Percentiles rank a stretch among this genome's conserved stretches.
Evolutionary conservation across 441 rosid species (phyloP).

Genomic region (Populus tomentosa): DNA sequence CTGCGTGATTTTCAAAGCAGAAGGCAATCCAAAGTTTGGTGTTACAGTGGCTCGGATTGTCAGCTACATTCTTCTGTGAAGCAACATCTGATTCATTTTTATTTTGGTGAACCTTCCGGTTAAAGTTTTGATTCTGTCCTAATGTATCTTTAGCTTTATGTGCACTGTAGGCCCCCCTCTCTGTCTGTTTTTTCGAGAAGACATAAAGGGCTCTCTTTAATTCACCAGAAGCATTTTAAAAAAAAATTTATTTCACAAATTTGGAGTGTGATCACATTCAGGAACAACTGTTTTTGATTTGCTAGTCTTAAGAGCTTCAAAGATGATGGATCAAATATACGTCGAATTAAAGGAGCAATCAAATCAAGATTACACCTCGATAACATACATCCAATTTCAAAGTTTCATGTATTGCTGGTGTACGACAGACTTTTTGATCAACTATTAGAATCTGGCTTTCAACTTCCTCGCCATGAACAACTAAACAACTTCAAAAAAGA

Average conservation of each 20-base stretch:
- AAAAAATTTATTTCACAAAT: not conserved
- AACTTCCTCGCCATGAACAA: not conserved
- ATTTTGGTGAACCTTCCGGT: not conserved
- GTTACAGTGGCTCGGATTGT: not conserved
- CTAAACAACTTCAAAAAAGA: slow-evolving; percentile 22
- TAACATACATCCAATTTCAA: not conserved
- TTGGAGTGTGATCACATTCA: not conserved
- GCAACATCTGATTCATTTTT: not conserved
- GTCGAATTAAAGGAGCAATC: not conserved
- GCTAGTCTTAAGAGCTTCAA: not conserved
- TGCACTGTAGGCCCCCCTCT: not conserved
- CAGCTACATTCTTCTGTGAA: not conserved
- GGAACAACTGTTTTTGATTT: not conserved
- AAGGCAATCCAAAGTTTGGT: not conserved
- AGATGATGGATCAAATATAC: not conserved
- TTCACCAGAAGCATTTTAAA: not conserved
- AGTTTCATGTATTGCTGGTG: not conserved
- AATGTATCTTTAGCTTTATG: not conserved
- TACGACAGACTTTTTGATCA: not conserved
- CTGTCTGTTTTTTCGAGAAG: not conserved
- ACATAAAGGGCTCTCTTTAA: not conserved
- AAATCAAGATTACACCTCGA: not conserved
- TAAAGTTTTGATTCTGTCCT: not conserved
- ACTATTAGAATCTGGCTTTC: not conserved
- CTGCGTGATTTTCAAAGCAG: too few relatives aligned